A percentile compares a stretch with the other conserved stretches of the same genome.
phyloP scores from a whole-genome alignment of 106 monocot species.

The Chionographis japonica region DNA sequence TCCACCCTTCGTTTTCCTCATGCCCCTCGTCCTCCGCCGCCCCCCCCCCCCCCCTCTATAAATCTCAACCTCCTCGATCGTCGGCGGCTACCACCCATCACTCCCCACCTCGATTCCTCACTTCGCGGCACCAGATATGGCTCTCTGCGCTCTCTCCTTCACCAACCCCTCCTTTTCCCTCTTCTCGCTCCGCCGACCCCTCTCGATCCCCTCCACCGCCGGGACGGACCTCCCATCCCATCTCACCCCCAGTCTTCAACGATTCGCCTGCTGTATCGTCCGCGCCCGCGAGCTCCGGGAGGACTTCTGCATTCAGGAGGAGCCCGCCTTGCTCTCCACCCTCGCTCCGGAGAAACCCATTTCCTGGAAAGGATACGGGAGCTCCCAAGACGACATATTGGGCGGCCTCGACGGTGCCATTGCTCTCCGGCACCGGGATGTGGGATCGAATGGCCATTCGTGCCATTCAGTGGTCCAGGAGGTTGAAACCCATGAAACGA shows the following conservation, averaged over 20 bases:
- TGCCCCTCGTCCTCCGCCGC: not conserved
- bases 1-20: slow-evolving; percentile 10
- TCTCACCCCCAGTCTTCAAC: too few relatives aligned
- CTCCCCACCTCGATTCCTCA: too few relatives aligned
- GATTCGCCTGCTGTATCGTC: too few relatives aligned
- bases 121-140: slow-evolving; percentile 2
- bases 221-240: too few relatives aligned
- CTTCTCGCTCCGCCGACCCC: slow-evolving; percentile 7
- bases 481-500: not conserved
- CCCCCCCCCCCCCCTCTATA: too few relatives aligned
- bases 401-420: slow-evolving; percentile 77
- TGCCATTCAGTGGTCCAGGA: not conserved
- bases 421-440: slow-evolving; percentile 52
- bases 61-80: not conserved
- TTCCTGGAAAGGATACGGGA: slow-evolving; percentile 9
- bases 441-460: slow-evolving; percentile 1
- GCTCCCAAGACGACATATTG: slow-evolving; percentile 56
- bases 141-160: not conserved
- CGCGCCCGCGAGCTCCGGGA: slow-evolving; percentile 5
- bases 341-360: not conserved
- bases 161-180: not conserved
- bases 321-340: not conserved
- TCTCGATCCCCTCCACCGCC: not conserved
- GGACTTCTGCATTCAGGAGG: not conserved
- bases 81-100: not conserved